Evolutionary conservation across 2,329 filamentous ascomycete species (phyloP).

Genomic region (Leptographium flavum): DNA sequence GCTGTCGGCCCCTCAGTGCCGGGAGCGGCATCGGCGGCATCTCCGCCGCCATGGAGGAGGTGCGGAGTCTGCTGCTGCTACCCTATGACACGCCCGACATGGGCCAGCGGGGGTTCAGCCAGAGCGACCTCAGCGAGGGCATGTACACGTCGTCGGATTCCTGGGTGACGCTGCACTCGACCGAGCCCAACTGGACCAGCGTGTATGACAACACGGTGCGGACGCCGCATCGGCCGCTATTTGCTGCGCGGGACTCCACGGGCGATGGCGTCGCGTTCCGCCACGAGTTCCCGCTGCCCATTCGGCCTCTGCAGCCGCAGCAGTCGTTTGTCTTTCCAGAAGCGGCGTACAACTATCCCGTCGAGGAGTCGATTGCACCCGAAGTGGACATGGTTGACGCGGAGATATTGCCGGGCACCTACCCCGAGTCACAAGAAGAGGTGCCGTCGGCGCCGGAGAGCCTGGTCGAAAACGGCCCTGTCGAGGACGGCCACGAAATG

Average conservation of each 20-base stretch:
- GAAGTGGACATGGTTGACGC: not conserved
- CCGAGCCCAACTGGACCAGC: constrained; percentile 11
- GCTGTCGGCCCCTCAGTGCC: not conserved
- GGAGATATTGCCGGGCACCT: not conserved
- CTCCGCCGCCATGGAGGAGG: constrained; percentile 11
- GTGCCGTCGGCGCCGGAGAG: too few relatives aligned
- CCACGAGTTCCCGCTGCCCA: not conserved
- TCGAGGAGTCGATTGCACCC: not conserved
- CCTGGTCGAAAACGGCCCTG: not conserved
- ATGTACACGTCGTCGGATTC: constrained; percentile 6
- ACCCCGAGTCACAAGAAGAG: not conserved
- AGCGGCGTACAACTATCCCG: not conserved
- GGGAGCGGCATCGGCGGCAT: constrained; percentile 5
- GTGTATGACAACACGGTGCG: constrained; percentile 5
- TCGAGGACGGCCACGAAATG: not conserved
- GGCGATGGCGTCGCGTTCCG: not conserved
- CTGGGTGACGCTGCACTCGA: constrained; percentile 10
- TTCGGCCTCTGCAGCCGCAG: not conserved
- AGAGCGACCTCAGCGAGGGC: not conserved
- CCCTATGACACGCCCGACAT: constrained; percentile 2
- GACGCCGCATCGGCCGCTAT: not conserved
- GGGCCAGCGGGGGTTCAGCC: not conserved
- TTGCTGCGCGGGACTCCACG: not conserved
- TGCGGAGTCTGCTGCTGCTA: constrained; percentile 8
- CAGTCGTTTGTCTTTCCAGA: not conserved